These are phyloP conservation scores for Globisporangium cederbergense DNA, from an alignment of 352 stramenopile genomes.

Conservation along the genomic window DNA sequence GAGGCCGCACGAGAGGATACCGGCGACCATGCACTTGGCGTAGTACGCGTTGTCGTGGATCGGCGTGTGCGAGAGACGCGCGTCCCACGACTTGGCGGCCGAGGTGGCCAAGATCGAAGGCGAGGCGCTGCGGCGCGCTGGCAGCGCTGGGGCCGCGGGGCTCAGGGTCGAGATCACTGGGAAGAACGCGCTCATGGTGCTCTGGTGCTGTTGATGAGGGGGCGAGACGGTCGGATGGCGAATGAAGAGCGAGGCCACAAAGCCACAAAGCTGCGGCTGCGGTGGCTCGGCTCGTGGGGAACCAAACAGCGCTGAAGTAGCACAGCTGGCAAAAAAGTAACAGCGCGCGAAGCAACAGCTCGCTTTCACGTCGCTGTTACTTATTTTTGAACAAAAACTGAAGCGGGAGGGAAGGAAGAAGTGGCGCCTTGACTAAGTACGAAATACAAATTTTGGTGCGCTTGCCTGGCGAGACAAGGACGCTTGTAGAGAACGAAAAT, in stretches of 20 bases:
- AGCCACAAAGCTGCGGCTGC: conserved; percentile 18
- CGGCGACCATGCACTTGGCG: conserved; percentile 92
- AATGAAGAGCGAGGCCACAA: conserved; percentile 35
- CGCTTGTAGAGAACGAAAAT: no score
- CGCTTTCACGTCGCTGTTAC: no score
- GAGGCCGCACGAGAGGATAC: conserved; percentile 90
- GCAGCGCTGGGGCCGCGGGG: conserved; percentile 40
- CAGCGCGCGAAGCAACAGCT: conserved; percentile 7
- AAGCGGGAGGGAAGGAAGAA: not conserved
- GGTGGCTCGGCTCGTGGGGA: not conserved
- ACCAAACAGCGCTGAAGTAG: conserved; percentile 12
- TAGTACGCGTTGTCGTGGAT: conserved; percentile 91
- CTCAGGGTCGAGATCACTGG: conserved; percentile 70
- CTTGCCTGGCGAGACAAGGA: not conserved
- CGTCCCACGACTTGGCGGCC: conserved; percentile 70
- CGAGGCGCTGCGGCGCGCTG: conserved; percentile 31
- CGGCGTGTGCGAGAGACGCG: conserved; percentile 72
- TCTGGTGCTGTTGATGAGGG: conserved; percentile 16
- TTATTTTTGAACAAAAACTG: conserved; percentile 2
- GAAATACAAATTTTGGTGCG: not conserved
- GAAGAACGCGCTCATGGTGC: conserved; percentile 74
- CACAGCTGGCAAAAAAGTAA: not conserved
- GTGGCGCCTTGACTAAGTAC: not conserved
- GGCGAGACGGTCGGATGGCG: conserved; percentile 59
- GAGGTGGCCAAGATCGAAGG: conserved; percentile 68